These are phyloP conservation scores for Citeromyces siamensis DNA, from an alignment of 1,139 yeast species.

Conservation along the genomic window DNA sequence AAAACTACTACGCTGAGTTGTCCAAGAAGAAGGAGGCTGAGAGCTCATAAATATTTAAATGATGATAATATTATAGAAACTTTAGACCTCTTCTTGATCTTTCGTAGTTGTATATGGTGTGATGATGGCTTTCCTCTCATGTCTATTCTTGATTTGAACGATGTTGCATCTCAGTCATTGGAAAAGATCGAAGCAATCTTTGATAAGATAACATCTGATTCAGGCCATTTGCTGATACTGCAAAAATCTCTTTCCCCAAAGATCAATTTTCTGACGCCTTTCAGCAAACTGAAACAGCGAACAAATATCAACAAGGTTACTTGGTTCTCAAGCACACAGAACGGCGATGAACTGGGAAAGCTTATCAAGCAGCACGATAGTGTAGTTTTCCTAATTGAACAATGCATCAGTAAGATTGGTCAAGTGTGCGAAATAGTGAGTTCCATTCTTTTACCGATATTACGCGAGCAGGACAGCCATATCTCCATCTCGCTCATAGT, in stretches of 20 bases:
- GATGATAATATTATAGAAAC: conserved; percentile 2
- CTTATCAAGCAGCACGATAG: conserved; percentile 18
- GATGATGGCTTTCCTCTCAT: neutral
- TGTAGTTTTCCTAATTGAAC: conserved; percentile 25
- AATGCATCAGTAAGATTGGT: conserved; percentile 12
- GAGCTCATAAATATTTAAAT: conserved; percentile 20
- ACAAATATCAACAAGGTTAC: conserved; percentile 48
- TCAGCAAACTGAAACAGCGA: conserved; percentile 38
- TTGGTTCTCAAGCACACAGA: conserved; percentile 32
- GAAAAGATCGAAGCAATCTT: conserved; percentile 2
- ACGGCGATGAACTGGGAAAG: neutral
- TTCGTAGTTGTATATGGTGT: neutral
- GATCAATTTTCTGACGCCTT: conserved; percentile 50
- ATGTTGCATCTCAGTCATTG: conserved; percentile 3
- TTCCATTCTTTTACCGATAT: conserved; percentile 16
- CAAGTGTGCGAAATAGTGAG: conserved; percentile 10
- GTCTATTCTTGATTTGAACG: conserved; percentile 1
- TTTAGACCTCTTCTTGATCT: neutral
- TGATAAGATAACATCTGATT: neutral
- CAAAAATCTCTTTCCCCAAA: conserved; percentile 42
- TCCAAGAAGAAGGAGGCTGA: conserved; percentile 65
- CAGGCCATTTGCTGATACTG: conserved; percentile 33
- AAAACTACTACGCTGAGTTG: conserved; percentile 69
- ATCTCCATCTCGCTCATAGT: conserved; percentile 1
- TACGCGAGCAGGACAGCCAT: conserved; percentile 2